These are phyloP conservation scores for Ceratocystis albifundus DNA, from an alignment of 2,329 filamentous ascomycete genomes.

Conservation along the genomic window DNA sequence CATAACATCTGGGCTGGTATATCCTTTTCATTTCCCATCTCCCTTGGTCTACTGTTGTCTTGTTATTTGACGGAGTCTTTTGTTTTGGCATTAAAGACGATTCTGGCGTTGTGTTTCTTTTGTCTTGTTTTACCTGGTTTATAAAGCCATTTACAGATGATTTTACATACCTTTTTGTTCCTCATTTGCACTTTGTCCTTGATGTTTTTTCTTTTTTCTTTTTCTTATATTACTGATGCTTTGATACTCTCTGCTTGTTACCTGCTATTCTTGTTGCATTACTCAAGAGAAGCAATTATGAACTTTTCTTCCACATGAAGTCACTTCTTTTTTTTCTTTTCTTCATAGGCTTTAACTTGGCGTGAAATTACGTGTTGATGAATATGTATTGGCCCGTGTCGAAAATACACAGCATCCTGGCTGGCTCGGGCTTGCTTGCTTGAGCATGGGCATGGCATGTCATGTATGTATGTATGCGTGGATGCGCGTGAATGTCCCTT, in stretches of 20 bases:
- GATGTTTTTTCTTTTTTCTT: neutral
- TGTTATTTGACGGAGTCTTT: slow-evolving; percentile 2
- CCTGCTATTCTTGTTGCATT: neutral
- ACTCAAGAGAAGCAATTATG: slow-evolving; percentile 7
- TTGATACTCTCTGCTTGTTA: neutral
- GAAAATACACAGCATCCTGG: too few relatives aligned
- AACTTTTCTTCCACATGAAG: neutral
- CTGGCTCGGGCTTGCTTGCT: too few relatives aligned
- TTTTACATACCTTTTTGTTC: neutral
- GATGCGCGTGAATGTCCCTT: too few relatives aligned
- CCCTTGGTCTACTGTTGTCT: neutral
- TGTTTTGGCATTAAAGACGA: slow-evolving; percentile 6
- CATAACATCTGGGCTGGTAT: neutral
- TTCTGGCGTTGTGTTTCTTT: slow-evolving; percentile 1
- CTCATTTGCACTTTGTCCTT: neutral
- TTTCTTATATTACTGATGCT: too few relatives aligned
- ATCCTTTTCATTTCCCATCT: neutral
- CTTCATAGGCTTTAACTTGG: too few relatives aligned
- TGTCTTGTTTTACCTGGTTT: slow-evolving; percentile 4
- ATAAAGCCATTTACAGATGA: slow-evolving; percentile 14
- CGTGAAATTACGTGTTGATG: too few relatives aligned
- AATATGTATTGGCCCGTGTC: too few relatives aligned
- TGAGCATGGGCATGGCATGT: too few relatives aligned
- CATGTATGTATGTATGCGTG: too few relatives aligned
- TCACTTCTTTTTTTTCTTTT: neutral